These are phyloP conservation scores for Canariomyces notabilis DNA, from an alignment of 2,329 filamentous ascomycete genomes.

Conservation along the genomic window DNA sequence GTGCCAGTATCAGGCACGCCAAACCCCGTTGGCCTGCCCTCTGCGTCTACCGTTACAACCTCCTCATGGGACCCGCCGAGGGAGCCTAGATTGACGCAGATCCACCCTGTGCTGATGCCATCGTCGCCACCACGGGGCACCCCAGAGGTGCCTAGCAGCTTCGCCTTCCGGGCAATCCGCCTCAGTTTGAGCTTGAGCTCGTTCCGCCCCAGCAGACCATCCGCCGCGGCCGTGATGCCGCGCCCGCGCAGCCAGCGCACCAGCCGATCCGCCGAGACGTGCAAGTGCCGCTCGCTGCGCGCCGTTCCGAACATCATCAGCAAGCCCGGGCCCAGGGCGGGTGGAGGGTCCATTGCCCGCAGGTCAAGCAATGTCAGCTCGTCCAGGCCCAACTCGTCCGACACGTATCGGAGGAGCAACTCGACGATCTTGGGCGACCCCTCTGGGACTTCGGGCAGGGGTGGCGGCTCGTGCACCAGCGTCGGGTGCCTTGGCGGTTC, in stretches of 20 bases:
- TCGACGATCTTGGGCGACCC: slow-evolving; percentile 67
- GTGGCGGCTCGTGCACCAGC: slow-evolving; percentile 41
- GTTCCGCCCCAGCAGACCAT: slow-evolving; percentile 82
- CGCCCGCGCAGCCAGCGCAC: slow-evolving; percentile 79
- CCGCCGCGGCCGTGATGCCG: slow-evolving; percentile 70
- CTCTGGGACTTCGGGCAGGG: slow-evolving; percentile 53
- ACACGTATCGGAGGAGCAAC: slow-evolving; percentile 70
- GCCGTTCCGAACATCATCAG: slow-evolving; percentile 92
- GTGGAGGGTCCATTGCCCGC: slow-evolving; percentile 75
- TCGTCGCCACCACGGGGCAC: slow-evolving; percentile 64
- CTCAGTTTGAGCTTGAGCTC: slow-evolving; percentile 85
- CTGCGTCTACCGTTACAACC: slow-evolving; percentile 40
- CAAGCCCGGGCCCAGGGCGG: slow-evolving; percentile 80
- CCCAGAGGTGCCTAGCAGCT: slow-evolving; percentile 70
- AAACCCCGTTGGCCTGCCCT: slow-evolving; percentile 69
- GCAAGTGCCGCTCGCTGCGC: slow-evolving; percentile 86
- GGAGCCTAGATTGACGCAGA: slow-evolving; percentile 83
- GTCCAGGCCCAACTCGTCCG: slow-evolving; percentile 81
- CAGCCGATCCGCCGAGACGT: slow-evolving; percentile 83
- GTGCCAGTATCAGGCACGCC: slow-evolving; percentile 49
- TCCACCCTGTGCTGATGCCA: slow-evolving; percentile 89
- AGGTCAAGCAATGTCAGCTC: slow-evolving; percentile 77
- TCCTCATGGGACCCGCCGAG: slow-evolving; percentile 53
- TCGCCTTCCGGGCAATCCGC: slow-evolving; percentile 74
- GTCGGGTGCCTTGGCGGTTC: slow-evolving; percentile 52